A percentile compares a stretch with the other conserved stretches of the same genome.
These are phyloP conservation scores for Naganishia vaughanmartiniae DNA, from an alignment of 768 basidiomycete genomes.

Conservation along the genomic window DNA sequence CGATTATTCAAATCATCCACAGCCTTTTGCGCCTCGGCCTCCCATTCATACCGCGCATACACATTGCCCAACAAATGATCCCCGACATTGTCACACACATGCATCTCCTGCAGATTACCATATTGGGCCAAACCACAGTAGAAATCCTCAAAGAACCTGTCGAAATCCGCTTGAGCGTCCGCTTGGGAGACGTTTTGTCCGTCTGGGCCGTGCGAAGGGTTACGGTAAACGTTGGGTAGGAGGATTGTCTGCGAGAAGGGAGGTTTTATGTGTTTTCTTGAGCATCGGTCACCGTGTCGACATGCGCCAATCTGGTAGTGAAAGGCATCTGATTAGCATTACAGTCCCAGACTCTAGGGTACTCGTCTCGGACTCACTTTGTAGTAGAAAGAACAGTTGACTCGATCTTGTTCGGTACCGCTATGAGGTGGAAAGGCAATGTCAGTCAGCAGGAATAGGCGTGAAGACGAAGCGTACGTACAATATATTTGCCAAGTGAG, in stretches of 20 bases:
- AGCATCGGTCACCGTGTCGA: conserved; percentile 96
- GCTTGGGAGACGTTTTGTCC: conserved; percentile 69
- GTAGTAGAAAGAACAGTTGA: conserved; percentile 99
- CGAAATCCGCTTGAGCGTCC: conserved; percentile 56
- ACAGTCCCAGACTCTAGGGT: not conserved
- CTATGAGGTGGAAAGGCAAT: conserved; percentile 27
- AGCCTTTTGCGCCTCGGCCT: conserved; percentile 90
- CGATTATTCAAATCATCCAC: conserved; percentile 90
- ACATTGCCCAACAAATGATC: conserved; percentile 97
- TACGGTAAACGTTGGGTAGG: conserved; percentile 95
- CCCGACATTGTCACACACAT: conserved; percentile 99
- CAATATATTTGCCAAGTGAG: conserved; percentile 83
- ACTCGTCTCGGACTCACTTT: conserved; percentile 60
- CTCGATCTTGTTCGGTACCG: conserved; percentile 61
- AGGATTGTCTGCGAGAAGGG: conserved; percentile 97
- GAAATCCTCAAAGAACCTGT: conserved; percentile 66
- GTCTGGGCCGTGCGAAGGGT: conserved; percentile 73
- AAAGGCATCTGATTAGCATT: conserved; percentile 2
- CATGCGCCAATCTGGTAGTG: conserved; percentile 85
- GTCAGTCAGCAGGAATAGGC: conserved; percentile 58
- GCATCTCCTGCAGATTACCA: conserved; percentile 90
- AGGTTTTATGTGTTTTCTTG: conserved; percentile 95
- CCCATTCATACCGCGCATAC: conserved; percentile 97
- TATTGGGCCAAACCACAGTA: conserved; percentile 91
- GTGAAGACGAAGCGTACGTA: conserved; percentile 54